These are phyloP conservation scores for Drechslerella stenobrocha DNA, from an alignment of 2,329 filamentous ascomycete genomes.

Conservation along the genomic window DNA sequence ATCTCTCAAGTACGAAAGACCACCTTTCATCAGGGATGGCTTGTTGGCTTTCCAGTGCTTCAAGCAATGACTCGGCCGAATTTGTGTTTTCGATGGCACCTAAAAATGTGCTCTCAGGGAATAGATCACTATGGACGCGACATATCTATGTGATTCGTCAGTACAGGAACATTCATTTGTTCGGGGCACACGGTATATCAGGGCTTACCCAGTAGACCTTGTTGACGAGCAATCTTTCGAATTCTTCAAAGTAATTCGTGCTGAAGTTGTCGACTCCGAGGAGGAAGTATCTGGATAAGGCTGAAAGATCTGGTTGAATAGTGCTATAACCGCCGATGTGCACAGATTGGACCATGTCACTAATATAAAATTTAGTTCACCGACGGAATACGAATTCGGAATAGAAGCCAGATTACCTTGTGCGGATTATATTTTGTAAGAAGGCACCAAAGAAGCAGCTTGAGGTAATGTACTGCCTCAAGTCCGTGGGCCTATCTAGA, in stretches of 20 bases:
- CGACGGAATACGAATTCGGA: neutral
- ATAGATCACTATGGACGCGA: slow-evolving; percentile 16
- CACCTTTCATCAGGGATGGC: slow-evolving; percentile 30
- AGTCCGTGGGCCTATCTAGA: neutral
- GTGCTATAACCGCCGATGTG: slow-evolving; percentile 32
- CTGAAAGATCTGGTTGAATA: slow-evolving; percentile 22
- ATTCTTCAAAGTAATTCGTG: slow-evolving; percentile 11
- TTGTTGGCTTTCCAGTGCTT: neutral
- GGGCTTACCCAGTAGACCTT: slow-evolving; percentile 26
- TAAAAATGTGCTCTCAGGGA: neutral
- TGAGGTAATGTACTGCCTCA: slow-evolving; percentile 15
- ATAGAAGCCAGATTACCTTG: slow-evolving; percentile 6
- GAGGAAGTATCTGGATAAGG: slow-evolving; percentile 18
- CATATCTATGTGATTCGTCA: slow-evolving; percentile 37
- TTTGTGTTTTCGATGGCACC: neutral
- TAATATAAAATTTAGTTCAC: neutral
- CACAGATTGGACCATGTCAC: slow-evolving; percentile 26
- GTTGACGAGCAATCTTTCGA: slow-evolving; percentile 14
- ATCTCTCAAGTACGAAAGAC: slow-evolving; percentile 49
- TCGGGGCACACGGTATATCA: neutral
- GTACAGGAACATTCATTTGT: neutral
- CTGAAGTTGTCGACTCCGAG: slow-evolving; percentile 14
- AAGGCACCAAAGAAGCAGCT: slow-evolving; percentile 12
- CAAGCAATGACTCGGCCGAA: slow-evolving; percentile 14
- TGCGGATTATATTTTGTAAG: slow-evolving; percentile 8